Percentiles rank a stretch among this genome's conserved stretches.
Conservation (phyloP, 495 filamentous ascomycete species). For the Hyaloscypha finlandica region DNA sequence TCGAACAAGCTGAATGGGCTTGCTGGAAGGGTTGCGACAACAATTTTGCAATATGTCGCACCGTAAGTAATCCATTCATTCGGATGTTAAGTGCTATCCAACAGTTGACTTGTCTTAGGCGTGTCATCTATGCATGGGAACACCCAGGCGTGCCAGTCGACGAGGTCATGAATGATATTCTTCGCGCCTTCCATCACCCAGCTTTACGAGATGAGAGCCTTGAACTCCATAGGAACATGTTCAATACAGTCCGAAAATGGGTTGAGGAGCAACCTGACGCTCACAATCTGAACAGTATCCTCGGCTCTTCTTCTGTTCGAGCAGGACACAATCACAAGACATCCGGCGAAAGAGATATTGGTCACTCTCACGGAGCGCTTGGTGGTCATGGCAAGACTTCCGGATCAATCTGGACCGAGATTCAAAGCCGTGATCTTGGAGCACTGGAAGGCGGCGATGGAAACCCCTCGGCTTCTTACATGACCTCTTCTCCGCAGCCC, state of each 20-base stretch:
- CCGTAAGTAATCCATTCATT: conserved; percentile 49
- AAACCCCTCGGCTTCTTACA: conserved; percentile 20
- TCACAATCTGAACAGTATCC: conserved; percentile 64
- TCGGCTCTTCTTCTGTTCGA: conserved; percentile 80
- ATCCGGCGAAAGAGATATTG: conserved; percentile 18
- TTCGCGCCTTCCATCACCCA: conserved; percentile 86
- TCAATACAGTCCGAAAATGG: conserved; percentile 77
- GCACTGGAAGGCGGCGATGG: conserved; percentile 36
- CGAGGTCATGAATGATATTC: conserved; percentile 75
- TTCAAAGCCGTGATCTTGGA: conserved; percentile 44
- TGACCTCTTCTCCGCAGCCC: conserved; percentile 14
- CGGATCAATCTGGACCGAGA: conserved; percentile 53
- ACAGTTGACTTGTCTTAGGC: conserved; percentile 39
- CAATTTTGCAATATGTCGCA: conserved; percentile 79
- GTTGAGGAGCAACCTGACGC: conserved; percentile 63
- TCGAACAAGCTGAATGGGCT: conserved; percentile 88
- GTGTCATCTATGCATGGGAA: conserved; percentile 88
- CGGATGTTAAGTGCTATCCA: not conserved
- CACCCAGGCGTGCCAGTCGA: conserved; percentile 76
- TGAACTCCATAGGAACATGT: conserved; percentile 87
- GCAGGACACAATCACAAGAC: conserved; percentile 70
- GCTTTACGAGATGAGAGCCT: conserved; percentile 68
- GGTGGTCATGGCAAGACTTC: conserved; percentile 51
- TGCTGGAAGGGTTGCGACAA: conserved; percentile 78
- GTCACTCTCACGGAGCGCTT: conserved; percentile 40